Evolutionary conservation across 1,139 yeast genomes (phyloP).

Genomic region (Suhomyces chickasaworum): DNA sequence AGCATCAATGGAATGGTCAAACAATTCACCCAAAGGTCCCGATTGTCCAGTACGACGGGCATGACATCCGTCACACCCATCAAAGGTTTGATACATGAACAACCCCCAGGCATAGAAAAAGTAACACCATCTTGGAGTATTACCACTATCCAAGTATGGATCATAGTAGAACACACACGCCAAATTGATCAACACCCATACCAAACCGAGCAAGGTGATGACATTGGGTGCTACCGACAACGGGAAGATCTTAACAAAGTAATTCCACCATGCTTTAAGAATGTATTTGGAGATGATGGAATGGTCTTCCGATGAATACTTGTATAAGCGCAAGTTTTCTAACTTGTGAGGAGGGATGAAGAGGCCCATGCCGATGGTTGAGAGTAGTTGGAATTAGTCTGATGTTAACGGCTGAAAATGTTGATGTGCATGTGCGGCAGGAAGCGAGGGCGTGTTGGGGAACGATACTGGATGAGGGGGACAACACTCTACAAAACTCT

Average conservation of each 20-base stretch:
- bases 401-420: neutral
- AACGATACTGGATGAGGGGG: neutral
- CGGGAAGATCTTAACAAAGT: slow-evolving; percentile 76
- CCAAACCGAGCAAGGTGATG: slow-evolving; percentile 77
- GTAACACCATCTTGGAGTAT: slow-evolving; percentile 81
- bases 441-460: neutral
- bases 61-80: slow-evolving; percentile 94
- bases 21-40: slow-evolving; percentile 92
- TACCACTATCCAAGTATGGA: slow-evolving; percentile 56
- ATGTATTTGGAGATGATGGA: slow-evolving; percentile 75
- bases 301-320: slow-evolving; percentile 76
- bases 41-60: slow-evolving; percentile 92
- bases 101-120: slow-evolving; percentile 79
- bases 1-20: slow-evolving; percentile 93
- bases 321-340: slow-evolving; percentile 65
- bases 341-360: slow-evolving; percentile 65
- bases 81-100: slow-evolving; percentile 91
- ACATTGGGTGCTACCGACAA: slow-evolving; percentile 85
- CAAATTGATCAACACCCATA: slow-evolving; percentile 67
- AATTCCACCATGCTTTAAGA: slow-evolving; percentile 77
- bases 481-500: no score
- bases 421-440: slow-evolving; percentile 7
- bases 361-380: slow-evolving; percentile 56
- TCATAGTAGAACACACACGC: slow-evolving; percentile 69
- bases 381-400: neutral